These are phyloP conservation scores for Brassica nigra DNA, from an alignment of 345 rosid genomes.

Conservation along the genomic window DNA sequence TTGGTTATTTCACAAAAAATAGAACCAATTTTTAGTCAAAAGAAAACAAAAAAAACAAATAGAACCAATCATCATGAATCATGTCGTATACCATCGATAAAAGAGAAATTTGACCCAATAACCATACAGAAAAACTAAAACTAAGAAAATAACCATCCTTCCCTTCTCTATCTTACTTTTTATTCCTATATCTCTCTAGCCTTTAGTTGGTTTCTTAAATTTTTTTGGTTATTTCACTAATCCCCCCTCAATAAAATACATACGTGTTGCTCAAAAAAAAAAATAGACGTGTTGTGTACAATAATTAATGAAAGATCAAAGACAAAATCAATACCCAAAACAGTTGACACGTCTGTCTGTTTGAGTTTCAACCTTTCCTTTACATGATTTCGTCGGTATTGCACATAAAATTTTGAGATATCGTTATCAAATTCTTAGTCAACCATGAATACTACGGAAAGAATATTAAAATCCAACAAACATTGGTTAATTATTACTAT, in stretches of 20 bases:
- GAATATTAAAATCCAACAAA: slow-evolving; percentile 8
- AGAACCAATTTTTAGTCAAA: neutral
- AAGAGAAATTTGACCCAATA: no score
- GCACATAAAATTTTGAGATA: neutral
- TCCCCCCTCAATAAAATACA: neutral
- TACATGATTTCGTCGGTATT: slow-evolving; percentile 9
- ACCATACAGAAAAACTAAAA: no score
- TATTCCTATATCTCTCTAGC: no score
- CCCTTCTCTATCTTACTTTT: no score
- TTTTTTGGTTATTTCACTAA: no score
- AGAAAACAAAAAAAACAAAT: neutral
- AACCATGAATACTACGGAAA: slow-evolving; percentile 8
- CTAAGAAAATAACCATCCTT: no score
- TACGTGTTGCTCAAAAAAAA: neutral
- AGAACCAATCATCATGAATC: neutral
- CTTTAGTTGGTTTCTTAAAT: no score
- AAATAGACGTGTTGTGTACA: neutral
- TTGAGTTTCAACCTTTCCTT: slow-evolving; percentile 15
- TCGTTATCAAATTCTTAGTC: slow-evolving; percentile 2
- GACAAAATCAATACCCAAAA: neutral
- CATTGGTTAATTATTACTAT: neutral
- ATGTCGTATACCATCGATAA: neutral
- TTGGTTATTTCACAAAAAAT: neutral
- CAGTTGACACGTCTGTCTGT: neutral
- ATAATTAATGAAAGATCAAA: neutral